These are phyloP conservation scores for Cornus controversa DNA, from an alignment of 148 eudicot species.

Conservation along the genomic window DNA sequence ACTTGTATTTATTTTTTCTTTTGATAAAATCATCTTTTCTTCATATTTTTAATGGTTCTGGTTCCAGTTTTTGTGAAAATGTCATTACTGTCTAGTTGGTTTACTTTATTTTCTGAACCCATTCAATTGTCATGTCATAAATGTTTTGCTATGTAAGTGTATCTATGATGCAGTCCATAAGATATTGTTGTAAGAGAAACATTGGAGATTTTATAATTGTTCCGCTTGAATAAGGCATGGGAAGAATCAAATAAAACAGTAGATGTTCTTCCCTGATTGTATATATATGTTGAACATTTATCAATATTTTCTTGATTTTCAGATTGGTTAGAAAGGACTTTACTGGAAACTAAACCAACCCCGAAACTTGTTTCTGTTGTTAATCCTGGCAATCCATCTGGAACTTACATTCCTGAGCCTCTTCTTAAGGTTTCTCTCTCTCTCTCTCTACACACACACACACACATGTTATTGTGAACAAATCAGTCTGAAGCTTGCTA, in stretches of 20 bases:
- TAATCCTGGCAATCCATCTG: constrained; percentile 98
- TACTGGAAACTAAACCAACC: constrained; percentile 65
- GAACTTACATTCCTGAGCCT: constrained; percentile 88
- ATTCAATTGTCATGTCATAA: too few relatives aligned
- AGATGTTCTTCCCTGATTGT: too few relatives aligned
- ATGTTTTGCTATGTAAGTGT: not conserved
- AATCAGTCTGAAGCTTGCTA: not conserved
- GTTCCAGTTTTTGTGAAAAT: too few relatives aligned
- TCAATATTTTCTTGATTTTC: constrained; percentile 22
- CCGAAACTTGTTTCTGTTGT: constrained; percentile 98
- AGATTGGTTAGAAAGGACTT: constrained; percentile 87
- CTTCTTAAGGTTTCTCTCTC: constrained; percentile 74
- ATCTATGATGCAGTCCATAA: not conserved
- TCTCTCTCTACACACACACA: too few relatives aligned
- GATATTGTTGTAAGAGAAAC: not conserved
- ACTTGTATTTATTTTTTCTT: too few relatives aligned
- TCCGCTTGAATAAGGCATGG: not conserved
- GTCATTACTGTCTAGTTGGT: too few relatives aligned
- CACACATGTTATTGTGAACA: not conserved
- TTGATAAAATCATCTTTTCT: too few relatives aligned
- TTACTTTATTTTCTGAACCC: too few relatives aligned
- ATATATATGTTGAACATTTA: too few relatives aligned
- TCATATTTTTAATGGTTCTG: too few relatives aligned
- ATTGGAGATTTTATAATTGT: not conserved
- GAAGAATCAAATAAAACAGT: too few relatives aligned